Percentiles rank a stretch among this genome's conserved stretches.
Conservation (phyloP, 2,329 filamentous ascomycete species). For the Tothia fuscella region DNA sequence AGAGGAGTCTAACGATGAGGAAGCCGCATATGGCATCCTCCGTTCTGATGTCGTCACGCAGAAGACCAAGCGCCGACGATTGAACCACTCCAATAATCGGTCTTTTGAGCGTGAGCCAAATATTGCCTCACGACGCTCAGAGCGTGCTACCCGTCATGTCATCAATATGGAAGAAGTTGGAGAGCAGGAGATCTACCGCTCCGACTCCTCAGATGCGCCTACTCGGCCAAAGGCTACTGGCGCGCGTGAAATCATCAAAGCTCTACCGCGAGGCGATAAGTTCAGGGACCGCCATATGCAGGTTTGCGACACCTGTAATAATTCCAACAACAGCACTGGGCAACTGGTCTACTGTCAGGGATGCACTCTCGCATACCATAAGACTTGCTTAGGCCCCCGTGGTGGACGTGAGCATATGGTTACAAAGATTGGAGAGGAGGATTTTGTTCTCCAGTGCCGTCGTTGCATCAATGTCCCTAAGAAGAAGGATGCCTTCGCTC, state of each 20-base stretch:
- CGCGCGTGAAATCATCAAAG: conserved; percentile 59
- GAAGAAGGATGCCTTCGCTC: conserved; percentile 58
- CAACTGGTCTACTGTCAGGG: conserved; percentile 78
- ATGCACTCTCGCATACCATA: conserved; percentile 75
- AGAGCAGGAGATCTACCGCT: conserved; percentile 46
- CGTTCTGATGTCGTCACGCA: conserved; percentile 29
- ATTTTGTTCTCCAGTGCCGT: conserved; percentile 83
- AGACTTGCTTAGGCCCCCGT: conserved; percentile 65
- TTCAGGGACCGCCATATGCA: conserved; percentile 62
- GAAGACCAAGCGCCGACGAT: conserved; percentile 26
- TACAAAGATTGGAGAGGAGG: conserved; percentile 65
- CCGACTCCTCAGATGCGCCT: conserved; percentile 28
- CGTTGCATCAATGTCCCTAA: conserved; percentile 61
- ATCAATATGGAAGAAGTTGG: conserved; percentile 42
- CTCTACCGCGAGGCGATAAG: conserved; percentile 45
- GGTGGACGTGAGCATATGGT: conserved; percentile 70
- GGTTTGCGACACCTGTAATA: conserved; percentile 61
- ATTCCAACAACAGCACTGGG: conserved; percentile 15
- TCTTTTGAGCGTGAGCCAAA: conserved; percentile 13
- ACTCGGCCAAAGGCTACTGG: conserved; percentile 45
- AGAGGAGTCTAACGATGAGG: conserved; percentile 1
- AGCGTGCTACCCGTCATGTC: conserved; percentile 32
- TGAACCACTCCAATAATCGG: background rate
- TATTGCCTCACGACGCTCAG: conserved; percentile 30
- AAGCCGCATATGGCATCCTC: conserved; percentile 14